A percentile compares a stretch with the other conserved stretches of the same genome.
phyloP scores from a whole-genome alignment of 2,329 filamentous ascomycete genomes.

The Sclerotinia trifoliorum region DNA sequence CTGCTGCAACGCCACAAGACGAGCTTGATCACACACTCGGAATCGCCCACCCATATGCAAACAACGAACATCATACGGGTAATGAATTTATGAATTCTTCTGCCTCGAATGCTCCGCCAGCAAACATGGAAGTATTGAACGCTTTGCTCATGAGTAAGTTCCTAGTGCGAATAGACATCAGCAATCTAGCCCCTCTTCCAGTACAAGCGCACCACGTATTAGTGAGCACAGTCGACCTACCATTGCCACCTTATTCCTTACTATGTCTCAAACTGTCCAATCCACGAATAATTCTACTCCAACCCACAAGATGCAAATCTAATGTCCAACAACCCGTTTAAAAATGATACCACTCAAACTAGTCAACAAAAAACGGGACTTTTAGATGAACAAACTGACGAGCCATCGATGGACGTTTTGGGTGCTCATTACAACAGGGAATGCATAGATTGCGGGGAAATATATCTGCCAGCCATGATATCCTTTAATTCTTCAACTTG shows the following conservation, averaged over 20 bases:
- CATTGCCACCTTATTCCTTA: not conserved
- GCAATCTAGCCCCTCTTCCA: not conserved
- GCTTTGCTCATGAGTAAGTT: not conserved
- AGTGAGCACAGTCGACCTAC: not conserved
- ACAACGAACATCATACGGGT: not conserved
- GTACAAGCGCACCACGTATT: not conserved
- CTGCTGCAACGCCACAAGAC: not conserved
- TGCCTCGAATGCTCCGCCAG: not conserved
- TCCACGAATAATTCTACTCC: not conserved
- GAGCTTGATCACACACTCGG: not conserved
- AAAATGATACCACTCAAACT: not conserved
- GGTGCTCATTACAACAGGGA: not conserved
- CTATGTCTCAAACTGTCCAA: not conserved
- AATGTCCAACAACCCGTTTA: not conserved
- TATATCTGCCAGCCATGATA: no score
- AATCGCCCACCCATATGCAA: not conserved
- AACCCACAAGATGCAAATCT: not conserved
- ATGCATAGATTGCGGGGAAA: not conserved
- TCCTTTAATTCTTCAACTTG: no score
- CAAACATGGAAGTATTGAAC: not conserved
- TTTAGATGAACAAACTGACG: not conserved
- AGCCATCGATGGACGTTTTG: not conserved
- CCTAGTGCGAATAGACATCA: not conserved
- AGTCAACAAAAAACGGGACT: not conserved
- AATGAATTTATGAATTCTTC: not conserved